Base-by-base conservation (phyloP, 257 asterid species). In the Haberlea rhodopensis region DNA sequence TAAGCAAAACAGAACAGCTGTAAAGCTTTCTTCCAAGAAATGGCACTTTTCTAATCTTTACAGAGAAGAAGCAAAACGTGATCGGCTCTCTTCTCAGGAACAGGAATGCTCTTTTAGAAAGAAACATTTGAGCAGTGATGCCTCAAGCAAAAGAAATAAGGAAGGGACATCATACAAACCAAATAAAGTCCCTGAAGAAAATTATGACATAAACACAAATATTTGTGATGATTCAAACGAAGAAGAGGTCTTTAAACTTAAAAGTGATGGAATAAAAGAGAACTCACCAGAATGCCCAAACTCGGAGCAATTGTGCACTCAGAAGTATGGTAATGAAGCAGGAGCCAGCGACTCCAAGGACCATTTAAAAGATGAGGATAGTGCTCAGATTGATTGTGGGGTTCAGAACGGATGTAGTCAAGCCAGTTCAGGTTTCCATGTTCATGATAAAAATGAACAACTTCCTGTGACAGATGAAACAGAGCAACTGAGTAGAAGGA, bases 21-120 rank as follows among this genome's bases (percentile, higher is more conserved):
- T 20, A 29, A 55, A 54, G 34, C 37, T 7, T 55, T 63, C 72
- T 58, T 43, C 72, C 5, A 32, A 53, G 46, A 58, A 45, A 51
- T 53, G 62, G 53, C 2, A 16, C 15, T 23, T 58, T 31, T 28
- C 65, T 49, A 9, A 61, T 25, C 34, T 28, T 61, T 60, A 53
- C 7, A 37, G 18, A 4, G 51, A 53, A 53, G 75, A 57, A 51
- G 26, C 32, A 4, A 57, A 26, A 6, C 21, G 52, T 23, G 13
- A 57, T 16, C 61, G 18, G 65, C 57, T 22, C 49, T 11, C 61
- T 45, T 6, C 6, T 24, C 32, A 5, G 29, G 46, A 45, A 43
- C 56, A 0, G 55, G 16, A 60, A 31, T 9, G 24, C 34, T 25
- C 53, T 59, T 27, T 25, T 54, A 19, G 58, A 73, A 73, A 56